These are phyloP conservation scores for Pleurotus eryngii DNA, from an alignment of 768 basidiomycete genomes.

Conservation along the genomic window DNA sequence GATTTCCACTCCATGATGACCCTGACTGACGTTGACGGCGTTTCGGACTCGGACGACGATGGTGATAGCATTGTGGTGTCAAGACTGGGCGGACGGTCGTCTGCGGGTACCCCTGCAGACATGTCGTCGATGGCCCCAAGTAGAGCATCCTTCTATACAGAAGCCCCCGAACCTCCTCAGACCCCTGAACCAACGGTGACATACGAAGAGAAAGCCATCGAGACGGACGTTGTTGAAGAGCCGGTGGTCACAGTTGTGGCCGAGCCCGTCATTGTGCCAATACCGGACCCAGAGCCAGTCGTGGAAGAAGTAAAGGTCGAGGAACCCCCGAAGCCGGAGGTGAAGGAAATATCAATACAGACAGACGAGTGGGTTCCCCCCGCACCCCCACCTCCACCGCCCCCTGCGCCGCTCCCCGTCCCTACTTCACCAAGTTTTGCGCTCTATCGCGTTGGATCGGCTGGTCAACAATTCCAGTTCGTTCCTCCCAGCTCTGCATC, in stretches of 20 bases:
- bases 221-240: slow-evolving; percentile 6
- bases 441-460: slow-evolving; percentile 15
- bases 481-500: slow-evolving; percentile 8
- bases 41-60: slow-evolving; percentile 54
- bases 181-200: slow-evolving; percentile 27
- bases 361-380: slow-evolving; percentile 70
- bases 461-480: slow-evolving; percentile 19
- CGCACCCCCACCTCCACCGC: slow-evolving; percentile 29
- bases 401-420: slow-evolving; percentile 28
- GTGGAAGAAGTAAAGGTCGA: slow-evolving; percentile 20
- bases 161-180: slow-evolving; percentile 32
- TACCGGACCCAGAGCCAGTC: slow-evolving; percentile 31
- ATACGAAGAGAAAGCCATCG: slow-evolving; percentile 42
- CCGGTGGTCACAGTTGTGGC: slow-evolving; percentile 15
- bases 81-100: slow-evolving; percentile 25
- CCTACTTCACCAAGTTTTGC: slow-evolving; percentile 23
- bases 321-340: slow-evolving; percentile 54
- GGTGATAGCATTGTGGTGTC: slow-evolving; percentile 79
- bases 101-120: neutral
- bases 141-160: slow-evolving; percentile 24
- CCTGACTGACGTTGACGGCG: slow-evolving; percentile 60
- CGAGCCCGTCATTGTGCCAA: slow-evolving; percentile 5
- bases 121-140: slow-evolving; percentile 22
- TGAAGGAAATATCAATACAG: slow-evolving; percentile 75
- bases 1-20: slow-evolving; percentile 80